phyloP scores from a whole-genome alignment of 306 rosid species.

The Carpinus viminea region DNA sequence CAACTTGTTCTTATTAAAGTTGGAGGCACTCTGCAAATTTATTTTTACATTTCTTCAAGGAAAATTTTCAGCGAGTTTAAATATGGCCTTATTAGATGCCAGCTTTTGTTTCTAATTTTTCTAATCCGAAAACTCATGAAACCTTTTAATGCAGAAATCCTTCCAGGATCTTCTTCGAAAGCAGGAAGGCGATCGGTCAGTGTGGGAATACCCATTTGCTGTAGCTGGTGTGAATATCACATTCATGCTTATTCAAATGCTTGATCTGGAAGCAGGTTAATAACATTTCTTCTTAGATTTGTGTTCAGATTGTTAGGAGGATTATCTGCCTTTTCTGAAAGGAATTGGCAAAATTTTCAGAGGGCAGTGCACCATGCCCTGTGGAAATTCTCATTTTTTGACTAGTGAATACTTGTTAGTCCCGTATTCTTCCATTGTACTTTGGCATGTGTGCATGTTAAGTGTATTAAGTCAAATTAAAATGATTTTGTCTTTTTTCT shows the following conservation, averaged over 20 bases:
- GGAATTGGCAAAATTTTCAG: background rate
- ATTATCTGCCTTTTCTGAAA: background rate
- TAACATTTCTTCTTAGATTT: conserved; percentile 18
- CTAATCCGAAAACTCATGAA: conserved; percentile 8
- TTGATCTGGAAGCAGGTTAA: conserved; percentile 97
- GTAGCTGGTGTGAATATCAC: conserved; percentile 99
- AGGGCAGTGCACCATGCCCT: background rate
- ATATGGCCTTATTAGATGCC: conserved; percentile 18
- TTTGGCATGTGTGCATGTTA: background rate
- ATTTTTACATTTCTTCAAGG: background rate
- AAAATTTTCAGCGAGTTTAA: background rate
- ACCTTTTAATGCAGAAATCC: conserved; percentile 68
- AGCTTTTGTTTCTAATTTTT: conserved; percentile 9
- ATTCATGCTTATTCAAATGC: conserved; percentile 98
- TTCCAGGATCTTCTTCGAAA: conserved; percentile 93
- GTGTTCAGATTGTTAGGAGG: background rate
- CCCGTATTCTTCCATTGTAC: background rate
- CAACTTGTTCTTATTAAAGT: background rate
- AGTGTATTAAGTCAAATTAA: background rate
- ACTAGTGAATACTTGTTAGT: background rate
- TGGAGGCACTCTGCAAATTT: background rate
- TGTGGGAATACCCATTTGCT: conserved; percentile 99
- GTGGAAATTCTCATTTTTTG: background rate
- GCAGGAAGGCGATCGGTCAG: conserved; percentile 96
- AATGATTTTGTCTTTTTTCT: background rate